These are phyloP conservation scores for Magnolia kwangsiensis DNA, from an alignment of 164 flowering plant species.

Conservation along the genomic window DNA sequence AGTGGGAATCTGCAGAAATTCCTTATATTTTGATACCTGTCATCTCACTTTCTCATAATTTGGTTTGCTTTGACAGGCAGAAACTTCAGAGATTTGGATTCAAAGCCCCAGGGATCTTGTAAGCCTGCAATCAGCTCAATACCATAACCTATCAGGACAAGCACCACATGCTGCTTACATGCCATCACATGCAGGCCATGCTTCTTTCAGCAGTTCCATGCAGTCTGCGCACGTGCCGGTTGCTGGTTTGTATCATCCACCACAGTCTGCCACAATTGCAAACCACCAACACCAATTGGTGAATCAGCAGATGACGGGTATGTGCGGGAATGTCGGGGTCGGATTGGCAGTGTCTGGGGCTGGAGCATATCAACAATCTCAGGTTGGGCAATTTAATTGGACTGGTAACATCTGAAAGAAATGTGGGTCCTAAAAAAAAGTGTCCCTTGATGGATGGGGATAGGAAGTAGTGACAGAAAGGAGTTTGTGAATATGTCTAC, in stretches of 20 bases:
- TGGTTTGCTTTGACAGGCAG: constrained; percentile 50
- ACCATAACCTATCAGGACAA: constrained; percentile 79
- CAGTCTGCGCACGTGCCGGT: constrained; percentile 82
- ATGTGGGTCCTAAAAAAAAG: neutral
- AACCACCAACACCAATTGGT: constrained; percentile 66
- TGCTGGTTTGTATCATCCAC: constrained; percentile 66
- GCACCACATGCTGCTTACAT: constrained; percentile 74
- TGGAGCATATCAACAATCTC: constrained; percentile 85
- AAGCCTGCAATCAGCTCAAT: constrained; percentile 66
- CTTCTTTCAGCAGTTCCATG: constrained; percentile 60
- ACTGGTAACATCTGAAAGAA: constrained; percentile 51
- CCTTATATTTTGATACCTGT: neutral
- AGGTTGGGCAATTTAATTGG: constrained; percentile 78
- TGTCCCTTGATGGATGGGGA: neutral
- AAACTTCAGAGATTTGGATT: constrained; percentile 84
- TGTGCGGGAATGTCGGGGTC: constrained; percentile 68
- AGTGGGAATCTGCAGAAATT: neutral
- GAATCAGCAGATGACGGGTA: constrained; percentile 30
- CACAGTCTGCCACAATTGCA: constrained; percentile 54
- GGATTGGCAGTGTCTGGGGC: constrained; percentile 64
- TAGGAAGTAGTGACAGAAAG: neutral
- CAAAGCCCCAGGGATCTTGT: constrained; percentile 74
- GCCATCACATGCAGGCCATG: constrained; percentile 73
- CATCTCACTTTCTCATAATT: neutral
- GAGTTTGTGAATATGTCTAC: neutral